These are phyloP conservation scores for Vitis hybrid DNA, from an alignment of 177 flowering plant genomes.

Conservation along the genomic window DNA sequence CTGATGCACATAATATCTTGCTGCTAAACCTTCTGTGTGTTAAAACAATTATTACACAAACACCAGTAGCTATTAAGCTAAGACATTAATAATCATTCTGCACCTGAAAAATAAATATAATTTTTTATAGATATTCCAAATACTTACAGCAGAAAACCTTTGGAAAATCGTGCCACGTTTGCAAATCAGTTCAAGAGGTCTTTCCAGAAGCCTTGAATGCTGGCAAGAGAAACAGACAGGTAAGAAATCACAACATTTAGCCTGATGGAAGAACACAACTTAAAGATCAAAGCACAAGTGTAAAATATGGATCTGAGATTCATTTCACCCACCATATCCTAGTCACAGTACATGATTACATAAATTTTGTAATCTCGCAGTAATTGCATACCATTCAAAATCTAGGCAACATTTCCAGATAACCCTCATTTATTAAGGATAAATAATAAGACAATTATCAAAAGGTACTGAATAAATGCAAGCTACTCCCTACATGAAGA, in stretches of 20 bases:
- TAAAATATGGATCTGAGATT: not conserved
- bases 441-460: not conserved
- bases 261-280: not conserved
- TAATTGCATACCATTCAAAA: not conserved
- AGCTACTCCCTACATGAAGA: not conserved
- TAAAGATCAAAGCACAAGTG: not conserved
- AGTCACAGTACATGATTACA: not conserved
- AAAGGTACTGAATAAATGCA: not conserved
- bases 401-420: not conserved
- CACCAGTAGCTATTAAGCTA: not conserved
- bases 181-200: conserved; percentile 64
- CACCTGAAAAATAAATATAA: not conserved
- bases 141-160: conserved; percentile 63
- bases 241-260: not conserved
- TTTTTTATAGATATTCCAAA: not conserved
- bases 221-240: conserved; percentile 29
- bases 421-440: not conserved
- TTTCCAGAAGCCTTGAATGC: conserved; percentile 73
- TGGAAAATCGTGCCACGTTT: conserved; percentile 70
- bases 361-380: not conserved
- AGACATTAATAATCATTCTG: conserved; percentile 1
- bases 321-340: not conserved
- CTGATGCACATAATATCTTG: not conserved
- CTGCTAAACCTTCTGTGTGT: not conserved
- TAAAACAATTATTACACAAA: not conserved